Conservation (phyloP, 2,329 filamentous ascomycete genomes). For the Fusarium multiceps region DNA sequence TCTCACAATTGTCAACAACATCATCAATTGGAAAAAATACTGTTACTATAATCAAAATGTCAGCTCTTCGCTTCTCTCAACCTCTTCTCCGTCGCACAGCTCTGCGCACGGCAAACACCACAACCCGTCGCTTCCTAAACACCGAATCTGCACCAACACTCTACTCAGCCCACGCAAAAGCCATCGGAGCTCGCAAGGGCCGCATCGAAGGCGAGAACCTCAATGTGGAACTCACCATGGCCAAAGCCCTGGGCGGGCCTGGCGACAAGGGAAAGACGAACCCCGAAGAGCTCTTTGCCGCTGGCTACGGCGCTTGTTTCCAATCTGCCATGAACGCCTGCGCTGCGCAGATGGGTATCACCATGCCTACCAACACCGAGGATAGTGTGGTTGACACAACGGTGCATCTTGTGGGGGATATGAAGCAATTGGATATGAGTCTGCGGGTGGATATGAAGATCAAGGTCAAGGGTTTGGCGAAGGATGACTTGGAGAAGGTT, state of each 20-base stretch:
- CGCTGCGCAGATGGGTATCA: slow-evolving; percentile 9
- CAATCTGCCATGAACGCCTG: slow-evolving; percentile 28
- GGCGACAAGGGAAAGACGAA: slow-evolving; percentile 26
- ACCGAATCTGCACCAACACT: slow-evolving; percentile 9
- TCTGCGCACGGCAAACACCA: not conserved
- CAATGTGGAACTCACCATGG: slow-evolving; percentile 29
- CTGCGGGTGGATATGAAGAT: slow-evolving; percentile 24
- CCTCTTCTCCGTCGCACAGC: slow-evolving; percentile 1
- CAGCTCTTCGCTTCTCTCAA: slow-evolving; percentile 4
- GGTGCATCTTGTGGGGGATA: slow-evolving; percentile 20
- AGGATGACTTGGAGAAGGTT: slow-evolving; percentile 1
- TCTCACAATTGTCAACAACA: not conserved
- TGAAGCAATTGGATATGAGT: slow-evolving; percentile 18
- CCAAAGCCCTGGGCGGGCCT: slow-evolving; percentile 21
- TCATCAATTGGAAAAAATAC: not conserved
- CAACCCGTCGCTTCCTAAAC: slow-evolving; percentile 3
- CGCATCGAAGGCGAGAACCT: slow-evolving; percentile 25
- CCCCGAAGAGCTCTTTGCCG: slow-evolving; percentile 17
- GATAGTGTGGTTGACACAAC: slow-evolving; percentile 24
- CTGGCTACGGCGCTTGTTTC: slow-evolving; percentile 26
- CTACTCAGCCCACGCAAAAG: slow-evolving; percentile 26
- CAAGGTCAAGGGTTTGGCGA: slow-evolving; percentile 11
- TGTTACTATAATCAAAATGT: not conserved
- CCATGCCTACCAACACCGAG: slow-evolving; percentile 9
- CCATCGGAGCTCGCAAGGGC: slow-evolving; percentile 20